Percentiles rank a stretch among this genome's conserved stretches.
Conservation (phyloP, 495 filamentous ascomycete genomes). For the Neurospora africana region DNA sequence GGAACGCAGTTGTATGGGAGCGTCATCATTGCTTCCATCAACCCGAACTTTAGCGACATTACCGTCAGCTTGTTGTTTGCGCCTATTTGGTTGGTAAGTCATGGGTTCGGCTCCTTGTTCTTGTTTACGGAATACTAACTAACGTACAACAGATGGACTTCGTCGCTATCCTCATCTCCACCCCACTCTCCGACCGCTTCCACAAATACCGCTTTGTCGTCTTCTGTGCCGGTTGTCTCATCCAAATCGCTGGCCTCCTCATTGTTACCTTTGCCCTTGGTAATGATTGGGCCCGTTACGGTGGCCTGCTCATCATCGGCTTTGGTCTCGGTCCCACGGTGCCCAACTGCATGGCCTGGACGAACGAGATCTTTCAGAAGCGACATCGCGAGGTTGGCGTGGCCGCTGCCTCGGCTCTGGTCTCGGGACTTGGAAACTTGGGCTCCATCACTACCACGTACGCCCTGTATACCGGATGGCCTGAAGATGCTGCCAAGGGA, state of each 20-base stretch:
- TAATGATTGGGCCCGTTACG: constrained; percentile 77
- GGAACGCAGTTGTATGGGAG: constrained; percentile 80
- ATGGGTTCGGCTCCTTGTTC: neutral
- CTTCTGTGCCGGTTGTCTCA: constrained; percentile 59
- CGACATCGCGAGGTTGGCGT: constrained; percentile 88
- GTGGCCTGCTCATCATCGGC: constrained; percentile 78
- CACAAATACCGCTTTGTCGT: constrained; percentile 74
- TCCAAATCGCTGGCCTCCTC: constrained; percentile 77
- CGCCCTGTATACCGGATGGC: constrained; percentile 80
- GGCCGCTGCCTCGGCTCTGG: constrained; percentile 75
- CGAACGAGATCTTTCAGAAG: constrained; percentile 78
- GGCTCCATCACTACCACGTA: constrained; percentile 82
- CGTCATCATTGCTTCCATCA: constrained; percentile 72
- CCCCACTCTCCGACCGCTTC: constrained; percentile 79
- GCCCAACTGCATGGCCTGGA: constrained; percentile 89
- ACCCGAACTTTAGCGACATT: constrained; percentile 58
- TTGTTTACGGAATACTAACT: neutral
- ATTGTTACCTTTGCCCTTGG: constrained; percentile 62
- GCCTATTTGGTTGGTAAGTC: constrained; percentile 78
- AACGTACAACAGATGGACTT: constrained; percentile 58
- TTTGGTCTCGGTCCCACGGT: constrained; percentile 89
- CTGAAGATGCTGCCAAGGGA: constrained; percentile 54
- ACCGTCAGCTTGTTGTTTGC: constrained; percentile 74
- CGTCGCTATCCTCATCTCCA: constrained; percentile 75
- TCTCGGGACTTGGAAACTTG: constrained; percentile 76